Evolutionary conservation across 2,329 filamentous ascomycete genomes (phyloP), one percentile per base, ranked within the genome.

Genomic region (Beauveria scarabaeidicola): DNA sequence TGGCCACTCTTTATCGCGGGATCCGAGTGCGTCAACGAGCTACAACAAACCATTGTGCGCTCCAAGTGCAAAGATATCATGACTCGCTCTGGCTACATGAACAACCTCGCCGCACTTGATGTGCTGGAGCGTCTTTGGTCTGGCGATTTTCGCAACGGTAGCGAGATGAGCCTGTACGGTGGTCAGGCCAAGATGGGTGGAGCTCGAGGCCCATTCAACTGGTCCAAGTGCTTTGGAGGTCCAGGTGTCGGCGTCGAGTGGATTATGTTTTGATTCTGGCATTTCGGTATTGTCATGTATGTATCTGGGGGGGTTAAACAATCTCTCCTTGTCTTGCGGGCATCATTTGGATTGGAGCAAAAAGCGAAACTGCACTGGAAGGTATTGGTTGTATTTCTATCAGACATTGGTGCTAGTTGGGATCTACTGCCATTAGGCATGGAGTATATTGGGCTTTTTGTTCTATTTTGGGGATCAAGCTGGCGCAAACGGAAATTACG

Each of bases 1-100:
- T 97, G 92, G 93, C 92, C 93, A 3, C 81, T 97, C 3, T 96
- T 97, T 70, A 88, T 97, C 56, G 86, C 88, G 1, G 92, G 92
- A 21, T 91, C 90, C 23, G 93, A 97, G 75, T 96, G 91, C 67
- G 87, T 94, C 63, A 88, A 90, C 64, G 85, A 89, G 67, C 78
- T 86, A 54, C 89, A 96, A 68, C 88, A 92, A 63, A 83, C 84
- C 60, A 84, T 92, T 61, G 88, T 97, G 56, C 85, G 91, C 57
- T 81, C 84, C 64, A 87, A 91, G 66, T 96, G 91, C 74, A 81
- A 86, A 48, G 91, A 93, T 69, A 93, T 97, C 64, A 91, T 93
- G 79, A 83, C 85, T 32, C 88, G 93, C 64, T 93, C 89, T 58
- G 92, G 92, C 1, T 97, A 97, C 74, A 90, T 91, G 79, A 97